Evolutionary conservation across 257 asterid species (phyloP).

Genomic region (Primulina tabacum): DNA sequence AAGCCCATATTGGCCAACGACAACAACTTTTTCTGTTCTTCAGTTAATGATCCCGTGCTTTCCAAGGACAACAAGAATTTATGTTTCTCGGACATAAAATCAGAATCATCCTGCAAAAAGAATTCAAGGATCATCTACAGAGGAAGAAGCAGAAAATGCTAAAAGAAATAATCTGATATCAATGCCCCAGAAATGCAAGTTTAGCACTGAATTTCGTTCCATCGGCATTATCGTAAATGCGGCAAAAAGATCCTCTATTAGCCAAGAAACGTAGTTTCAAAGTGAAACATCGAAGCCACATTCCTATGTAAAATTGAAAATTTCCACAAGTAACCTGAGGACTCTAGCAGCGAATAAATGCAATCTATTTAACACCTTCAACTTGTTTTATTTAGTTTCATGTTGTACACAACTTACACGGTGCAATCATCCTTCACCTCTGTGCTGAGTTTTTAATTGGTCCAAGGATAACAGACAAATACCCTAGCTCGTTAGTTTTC

Average conservation of each 20-base stretch:
- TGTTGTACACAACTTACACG: neutral
- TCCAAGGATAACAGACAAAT: neutral
- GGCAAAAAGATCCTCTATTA: neutral
- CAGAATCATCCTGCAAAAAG: conserved; percentile 30
- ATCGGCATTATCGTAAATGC: neutral
- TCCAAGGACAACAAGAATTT: conserved; percentile 37
- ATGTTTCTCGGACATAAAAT: conserved; percentile 36
- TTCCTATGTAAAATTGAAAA: neutral
- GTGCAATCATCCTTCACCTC: conserved; percentile 12
- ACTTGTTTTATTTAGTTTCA: conserved; percentile 12
- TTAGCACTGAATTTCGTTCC: neutral
- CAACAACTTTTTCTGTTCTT: conserved; percentile 38
- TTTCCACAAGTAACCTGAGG: neutral
- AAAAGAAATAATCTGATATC: neutral
- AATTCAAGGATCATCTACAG: conserved; percentile 15
- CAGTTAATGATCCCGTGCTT: conserved; percentile 35
- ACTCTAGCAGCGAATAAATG: neutral
- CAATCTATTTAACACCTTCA: conserved; percentile 9
- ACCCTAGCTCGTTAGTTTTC: conserved; percentile 7
- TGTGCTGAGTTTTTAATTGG: neutral
- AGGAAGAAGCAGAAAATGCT: conserved; percentile 13
- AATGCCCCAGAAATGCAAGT: neutral
- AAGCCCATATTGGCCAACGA: conserved; percentile 59
- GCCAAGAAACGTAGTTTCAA: conserved; percentile 14
- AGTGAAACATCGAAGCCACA: conserved; percentile 2